Evolutionary conservation across 345 rosid species (phyloP).

Genomic region (Ceriops decandra): DNA sequence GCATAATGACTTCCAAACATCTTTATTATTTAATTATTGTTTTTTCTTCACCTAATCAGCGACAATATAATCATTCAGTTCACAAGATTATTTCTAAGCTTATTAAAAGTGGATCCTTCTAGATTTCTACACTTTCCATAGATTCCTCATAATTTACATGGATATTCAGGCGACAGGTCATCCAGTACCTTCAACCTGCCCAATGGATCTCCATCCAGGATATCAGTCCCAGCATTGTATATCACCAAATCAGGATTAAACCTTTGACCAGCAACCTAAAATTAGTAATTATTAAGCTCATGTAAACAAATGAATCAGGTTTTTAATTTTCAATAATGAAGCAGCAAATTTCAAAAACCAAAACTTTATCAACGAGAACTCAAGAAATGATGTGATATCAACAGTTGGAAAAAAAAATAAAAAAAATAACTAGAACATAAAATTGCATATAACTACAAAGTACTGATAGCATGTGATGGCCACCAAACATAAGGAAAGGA

Average conservation of each 20-base stretch:
- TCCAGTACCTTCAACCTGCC: conserved; percentile 65
- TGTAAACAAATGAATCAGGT: neutral
- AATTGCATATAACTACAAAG: no score
- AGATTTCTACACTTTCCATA: neutral
- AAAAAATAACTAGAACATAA: no score
- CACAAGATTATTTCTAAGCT: neutral
- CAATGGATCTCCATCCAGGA: conserved; percentile 93
- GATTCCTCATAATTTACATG: neutral
- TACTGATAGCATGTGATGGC: no score
- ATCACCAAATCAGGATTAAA: conserved; percentile 76
- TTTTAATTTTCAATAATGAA: neutral
- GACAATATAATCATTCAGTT: no score
- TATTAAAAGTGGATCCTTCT: neutral
- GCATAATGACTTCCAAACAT: neutral
- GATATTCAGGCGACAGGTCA: neutral
- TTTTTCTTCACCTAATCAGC: no score
- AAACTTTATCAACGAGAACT: neutral
- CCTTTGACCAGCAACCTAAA: conserved; percentile 59
- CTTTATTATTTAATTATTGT: neutral
- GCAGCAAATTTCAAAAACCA: neutral
- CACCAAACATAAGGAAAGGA: no score
- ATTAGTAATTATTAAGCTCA: conserved; percentile 11
- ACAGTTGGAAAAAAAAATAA: no score
- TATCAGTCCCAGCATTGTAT: conserved; percentile 96
- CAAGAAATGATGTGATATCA: no score